These are phyloP conservation scores for Penicillium fimorum DNA, from an alignment of 495 filamentous ascomycete genomes.

Conservation along the genomic window DNA sequence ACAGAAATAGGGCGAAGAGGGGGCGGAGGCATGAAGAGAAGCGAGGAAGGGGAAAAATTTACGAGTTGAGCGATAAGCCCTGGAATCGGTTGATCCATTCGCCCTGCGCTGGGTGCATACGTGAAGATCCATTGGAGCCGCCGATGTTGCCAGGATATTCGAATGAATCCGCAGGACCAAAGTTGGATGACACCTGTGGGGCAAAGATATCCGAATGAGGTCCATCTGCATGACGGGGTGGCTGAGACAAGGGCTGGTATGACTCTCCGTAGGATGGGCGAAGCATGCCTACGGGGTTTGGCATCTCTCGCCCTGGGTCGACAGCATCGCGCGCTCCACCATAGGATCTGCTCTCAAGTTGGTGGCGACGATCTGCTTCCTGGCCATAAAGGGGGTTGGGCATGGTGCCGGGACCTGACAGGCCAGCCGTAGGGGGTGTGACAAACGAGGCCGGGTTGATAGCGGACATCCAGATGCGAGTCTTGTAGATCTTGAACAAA, in stretches of 20 bases:
- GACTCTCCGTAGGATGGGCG: constrained; percentile 38
- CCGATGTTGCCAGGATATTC: constrained; percentile 33
- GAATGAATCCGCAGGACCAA: constrained; percentile 34
- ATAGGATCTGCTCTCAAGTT: constrained; percentile 35
- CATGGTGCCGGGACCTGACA: constrained; percentile 46
- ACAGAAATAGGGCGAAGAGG: constrained; percentile 10
- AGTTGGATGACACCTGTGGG: constrained; percentile 32
- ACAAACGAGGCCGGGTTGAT: constrained; percentile 98
- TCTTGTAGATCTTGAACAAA: constrained; percentile 98
- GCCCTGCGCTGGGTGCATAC: constrained; percentile 37
- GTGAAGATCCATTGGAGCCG: constrained; percentile 28
- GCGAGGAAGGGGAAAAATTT: constrained; percentile 7
- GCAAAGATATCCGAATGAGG: constrained; percentile 37
- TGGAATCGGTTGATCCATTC: constrained; percentile 51
- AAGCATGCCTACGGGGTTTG: constrained; percentile 34
- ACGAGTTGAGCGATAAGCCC: constrained; percentile 52
- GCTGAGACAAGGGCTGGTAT: constrained; percentile 38
- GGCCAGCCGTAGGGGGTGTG: constrained; percentile 66
- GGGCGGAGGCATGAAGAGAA: neutral
- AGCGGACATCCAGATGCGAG: constrained; percentile 98
- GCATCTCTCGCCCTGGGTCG: constrained; percentile 34
- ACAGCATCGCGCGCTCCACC: constrained; percentile 27
- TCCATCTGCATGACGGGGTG: constrained; percentile 31
- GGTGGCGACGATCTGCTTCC: constrained; percentile 39
- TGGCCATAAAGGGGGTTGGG: constrained; percentile 36